These are phyloP conservation scores for Vanrija pseudolonga DNA, from an alignment of 1,284 basidiomycete species.

Conservation along the genomic window DNA sequence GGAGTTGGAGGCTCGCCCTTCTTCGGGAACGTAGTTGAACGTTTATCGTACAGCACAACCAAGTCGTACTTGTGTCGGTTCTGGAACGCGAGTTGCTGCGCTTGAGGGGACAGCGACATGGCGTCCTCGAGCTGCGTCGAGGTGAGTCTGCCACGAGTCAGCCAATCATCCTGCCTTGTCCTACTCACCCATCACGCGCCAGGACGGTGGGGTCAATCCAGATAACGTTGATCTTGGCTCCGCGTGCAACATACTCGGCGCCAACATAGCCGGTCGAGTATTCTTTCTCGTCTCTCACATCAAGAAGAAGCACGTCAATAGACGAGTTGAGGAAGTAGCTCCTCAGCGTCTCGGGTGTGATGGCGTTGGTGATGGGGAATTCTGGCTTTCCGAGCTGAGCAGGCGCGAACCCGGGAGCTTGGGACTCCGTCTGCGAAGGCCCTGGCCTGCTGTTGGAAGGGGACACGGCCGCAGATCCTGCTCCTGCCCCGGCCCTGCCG, in stretches of 20 bases:
- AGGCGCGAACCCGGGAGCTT: neutral
- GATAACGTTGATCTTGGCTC: slow-evolving; percentile 56
- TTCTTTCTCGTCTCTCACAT: slow-evolving; percentile 72
- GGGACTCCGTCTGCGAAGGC: neutral
- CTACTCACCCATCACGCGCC: slow-evolving; percentile 62
- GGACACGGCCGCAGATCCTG: neutral
- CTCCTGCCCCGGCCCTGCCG: neutral
- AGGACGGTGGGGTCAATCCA: slow-evolving; percentile 83
- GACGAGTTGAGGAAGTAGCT: slow-evolving; percentile 58
- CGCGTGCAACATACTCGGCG: slow-evolving; percentile 47
- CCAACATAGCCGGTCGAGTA: slow-evolving; percentile 72
- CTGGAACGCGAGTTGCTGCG: slow-evolving; percentile 68
- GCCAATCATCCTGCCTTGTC: neutral
- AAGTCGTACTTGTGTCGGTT: slow-evolving; percentile 84
- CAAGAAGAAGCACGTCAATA: slow-evolving; percentile 71
- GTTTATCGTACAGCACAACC: slow-evolving; percentile 80
- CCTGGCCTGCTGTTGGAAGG: neutral
- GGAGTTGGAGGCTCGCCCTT: slow-evolving; percentile 54
- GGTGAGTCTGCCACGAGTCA: slow-evolving; percentile 57
- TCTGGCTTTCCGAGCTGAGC: slow-evolving; percentile 40
- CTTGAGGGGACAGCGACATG: slow-evolving; percentile 64
- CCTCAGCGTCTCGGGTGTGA: slow-evolving; percentile 61
- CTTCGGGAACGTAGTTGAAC: slow-evolving; percentile 58
- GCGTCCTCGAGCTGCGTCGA: slow-evolving; percentile 70
- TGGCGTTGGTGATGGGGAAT: slow-evolving; percentile 58